Evolutionary conservation across 805 yeast genomes (phyloP).

Genomic region (Ogataea paraovalis): DNA sequence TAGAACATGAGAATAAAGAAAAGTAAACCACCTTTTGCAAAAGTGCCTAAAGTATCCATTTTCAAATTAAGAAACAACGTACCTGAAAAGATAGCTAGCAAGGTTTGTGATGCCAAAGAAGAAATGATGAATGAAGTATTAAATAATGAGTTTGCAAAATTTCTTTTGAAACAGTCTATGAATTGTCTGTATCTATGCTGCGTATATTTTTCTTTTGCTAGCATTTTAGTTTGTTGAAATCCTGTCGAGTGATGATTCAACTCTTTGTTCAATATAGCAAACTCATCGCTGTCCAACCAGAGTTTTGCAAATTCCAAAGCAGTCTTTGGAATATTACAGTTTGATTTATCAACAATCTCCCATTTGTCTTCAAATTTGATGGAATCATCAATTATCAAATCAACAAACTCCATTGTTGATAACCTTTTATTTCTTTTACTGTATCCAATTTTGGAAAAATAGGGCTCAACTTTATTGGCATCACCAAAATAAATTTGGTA

Average conservation of each 20-base stretch:
- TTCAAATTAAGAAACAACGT: slow-evolving; percentile 49
- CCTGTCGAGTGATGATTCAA: slow-evolving; percentile 27
- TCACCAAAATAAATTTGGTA: slow-evolving; percentile 60
- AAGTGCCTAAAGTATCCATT: slow-evolving; percentile 49
- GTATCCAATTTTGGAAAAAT: slow-evolving; percentile 64
- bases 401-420: slow-evolving; percentile 27
- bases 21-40: slow-evolving; percentile 58
- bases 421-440: slow-evolving; percentile 21
- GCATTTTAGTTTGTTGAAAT: background rate
- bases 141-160: background rate
- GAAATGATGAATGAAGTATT: background rate
- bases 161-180: background rate
- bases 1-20: slow-evolving; percentile 57
- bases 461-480: slow-evolving; percentile 45
- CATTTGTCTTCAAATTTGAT: slow-evolving; percentile 26
- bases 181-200: background rate
- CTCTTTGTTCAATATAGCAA: slow-evolving; percentile 28
- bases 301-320: slow-evolving; percentile 50
- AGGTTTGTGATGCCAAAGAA: background rate
- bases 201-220: background rate
- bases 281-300: slow-evolving; percentile 53
- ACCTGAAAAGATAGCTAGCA: background rate
- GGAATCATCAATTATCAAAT: slow-evolving; percentile 18
- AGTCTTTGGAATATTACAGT: slow-evolving; percentile 32
- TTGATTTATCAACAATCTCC: slow-evolving; percentile 11